A percentile compares a stretch with the other conserved stretches of the same genome.
phyloP scores from a whole-genome alignment of 805 yeast genomes.

The Candida sithepensis region DNA sequence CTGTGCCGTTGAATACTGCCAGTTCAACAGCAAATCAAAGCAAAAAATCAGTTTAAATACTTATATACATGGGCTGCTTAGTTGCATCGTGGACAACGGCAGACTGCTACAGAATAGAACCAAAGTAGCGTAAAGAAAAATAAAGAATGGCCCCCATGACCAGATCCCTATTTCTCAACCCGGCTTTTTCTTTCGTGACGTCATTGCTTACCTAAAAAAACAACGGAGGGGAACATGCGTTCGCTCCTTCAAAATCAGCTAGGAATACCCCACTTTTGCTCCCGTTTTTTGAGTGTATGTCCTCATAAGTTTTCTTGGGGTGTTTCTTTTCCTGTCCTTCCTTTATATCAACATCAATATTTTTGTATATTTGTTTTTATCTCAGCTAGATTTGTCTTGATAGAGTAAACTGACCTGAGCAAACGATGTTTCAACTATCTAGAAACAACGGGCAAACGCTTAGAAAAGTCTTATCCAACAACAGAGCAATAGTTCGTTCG shows the following conservation, averaged over 20 bases:
- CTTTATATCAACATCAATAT: no score
- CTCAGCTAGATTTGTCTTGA: not conserved
- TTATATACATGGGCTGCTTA: conserved; percentile 5
- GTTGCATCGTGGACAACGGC: conserved; percentile 1
- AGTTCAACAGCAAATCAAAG: not conserved
- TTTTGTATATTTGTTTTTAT: no score
- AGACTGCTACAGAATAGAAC: not conserved
- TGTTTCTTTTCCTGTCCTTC: no score
- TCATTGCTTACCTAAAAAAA: not conserved
- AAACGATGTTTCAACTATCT: not conserved
- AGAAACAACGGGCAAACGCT: conserved; percentile 56
- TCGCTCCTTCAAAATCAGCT: not conserved
- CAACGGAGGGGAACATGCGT: not conserved
- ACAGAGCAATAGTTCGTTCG: conserved; percentile 10
- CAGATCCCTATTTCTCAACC: not conserved
- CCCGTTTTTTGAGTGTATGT: conserved; percentile 41
- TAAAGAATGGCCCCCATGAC: not conserved
- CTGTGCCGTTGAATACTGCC: conserved; percentile 7
- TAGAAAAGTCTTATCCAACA: not conserved
- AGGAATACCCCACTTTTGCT: conserved; percentile 11
- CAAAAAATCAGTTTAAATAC: not conserved
- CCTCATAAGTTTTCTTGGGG: no score
- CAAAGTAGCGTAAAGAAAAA: no score
- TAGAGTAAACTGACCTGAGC: not conserved
- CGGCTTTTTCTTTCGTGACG: not conserved